A percentile compares a stretch with the other conserved stretches of the same genome.
Conservation (phyloP, 805 yeast genomes). For the Tetrapisispora nanseiensis region DNA sequence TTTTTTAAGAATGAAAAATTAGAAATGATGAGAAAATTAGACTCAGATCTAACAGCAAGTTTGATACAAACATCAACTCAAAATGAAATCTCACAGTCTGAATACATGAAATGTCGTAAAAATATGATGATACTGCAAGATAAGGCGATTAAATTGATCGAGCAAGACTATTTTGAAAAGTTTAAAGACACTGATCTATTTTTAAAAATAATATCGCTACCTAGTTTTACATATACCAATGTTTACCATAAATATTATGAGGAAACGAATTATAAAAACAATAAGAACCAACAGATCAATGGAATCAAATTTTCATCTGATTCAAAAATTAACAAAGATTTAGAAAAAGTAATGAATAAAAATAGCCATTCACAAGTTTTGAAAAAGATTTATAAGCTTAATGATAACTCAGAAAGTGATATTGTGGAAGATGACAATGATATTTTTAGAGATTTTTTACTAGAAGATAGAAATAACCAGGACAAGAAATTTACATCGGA, state of each 20-base stretch:
- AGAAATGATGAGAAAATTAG: constrained; percentile 14
- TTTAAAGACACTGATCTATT: constrained; percentile 54
- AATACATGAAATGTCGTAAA: constrained; percentile 40
- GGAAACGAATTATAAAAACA: not conserved
- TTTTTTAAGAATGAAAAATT: constrained; percentile 13
- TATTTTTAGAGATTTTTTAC: not conserved
- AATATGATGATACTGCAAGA: constrained; percentile 52
- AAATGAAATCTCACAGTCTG: constrained; percentile 5
- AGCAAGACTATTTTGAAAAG: constrained; percentile 44
- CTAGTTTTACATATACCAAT: not conserved
- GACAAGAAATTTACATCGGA: not conserved
- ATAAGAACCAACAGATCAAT: no score
- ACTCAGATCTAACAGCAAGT: constrained; percentile 13
- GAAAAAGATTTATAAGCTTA: not conserved
- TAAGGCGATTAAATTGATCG: constrained; percentile 41
- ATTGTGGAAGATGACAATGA: not conserved
- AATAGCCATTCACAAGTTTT: not conserved
- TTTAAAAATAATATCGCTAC: constrained; percentile 40
- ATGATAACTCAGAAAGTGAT: not conserved
- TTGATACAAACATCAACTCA: constrained; percentile 7
- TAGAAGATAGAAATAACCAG: not conserved
- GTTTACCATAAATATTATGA: not conserved
- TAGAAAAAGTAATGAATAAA: not conserved
- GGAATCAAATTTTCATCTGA: not conserved
- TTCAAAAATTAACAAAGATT: not conserved